phyloP scores from a whole-genome alignment of 352 stramenopile genomes.

The Phytophthora lateralis region DNA sequence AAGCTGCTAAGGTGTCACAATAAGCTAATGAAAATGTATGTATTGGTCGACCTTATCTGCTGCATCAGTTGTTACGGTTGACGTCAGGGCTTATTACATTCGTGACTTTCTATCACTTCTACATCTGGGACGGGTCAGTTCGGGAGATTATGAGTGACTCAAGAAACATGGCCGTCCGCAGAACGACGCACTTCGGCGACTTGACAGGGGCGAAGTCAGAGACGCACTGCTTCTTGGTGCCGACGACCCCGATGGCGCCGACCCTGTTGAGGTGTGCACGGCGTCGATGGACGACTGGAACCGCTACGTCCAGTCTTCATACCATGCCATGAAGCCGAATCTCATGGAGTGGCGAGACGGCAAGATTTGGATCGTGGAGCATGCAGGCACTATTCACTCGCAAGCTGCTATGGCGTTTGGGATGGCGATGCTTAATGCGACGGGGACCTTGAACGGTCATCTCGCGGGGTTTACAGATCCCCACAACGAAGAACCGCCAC shows the following conservation, averaged over 20 bases:
- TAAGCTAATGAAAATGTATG: too few relatives aligned
- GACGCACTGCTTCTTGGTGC: conserved; percentile 1
- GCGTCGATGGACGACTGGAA: conserved; percentile 7
- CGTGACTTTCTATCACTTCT: too few relatives aligned
- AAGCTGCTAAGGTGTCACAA: too few relatives aligned
- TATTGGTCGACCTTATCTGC: too few relatives aligned
- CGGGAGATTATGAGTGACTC: too few relatives aligned
- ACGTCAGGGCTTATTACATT: too few relatives aligned
- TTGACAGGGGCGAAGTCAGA: background rate
- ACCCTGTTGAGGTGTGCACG: conserved; percentile 1
- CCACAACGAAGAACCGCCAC: background rate
- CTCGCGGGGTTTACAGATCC: background rate
- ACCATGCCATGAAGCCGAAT: background rate
- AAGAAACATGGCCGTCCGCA: too few relatives aligned
- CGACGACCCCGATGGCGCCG: background rate
- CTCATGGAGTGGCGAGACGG: background rate
- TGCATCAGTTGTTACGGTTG: too few relatives aligned
- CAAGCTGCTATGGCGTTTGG: background rate
- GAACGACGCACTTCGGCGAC: too few relatives aligned
- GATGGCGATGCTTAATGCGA: background rate
- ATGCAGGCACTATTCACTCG: background rate
- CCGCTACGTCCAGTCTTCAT: conserved; percentile 2
- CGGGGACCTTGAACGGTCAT: background rate
- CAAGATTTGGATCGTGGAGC: conserved; percentile 11
- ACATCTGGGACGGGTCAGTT: too few relatives aligned